phyloP scores from a whole-genome alignment of 208 protist genomes.

The Crithidia sp. region DNA sequence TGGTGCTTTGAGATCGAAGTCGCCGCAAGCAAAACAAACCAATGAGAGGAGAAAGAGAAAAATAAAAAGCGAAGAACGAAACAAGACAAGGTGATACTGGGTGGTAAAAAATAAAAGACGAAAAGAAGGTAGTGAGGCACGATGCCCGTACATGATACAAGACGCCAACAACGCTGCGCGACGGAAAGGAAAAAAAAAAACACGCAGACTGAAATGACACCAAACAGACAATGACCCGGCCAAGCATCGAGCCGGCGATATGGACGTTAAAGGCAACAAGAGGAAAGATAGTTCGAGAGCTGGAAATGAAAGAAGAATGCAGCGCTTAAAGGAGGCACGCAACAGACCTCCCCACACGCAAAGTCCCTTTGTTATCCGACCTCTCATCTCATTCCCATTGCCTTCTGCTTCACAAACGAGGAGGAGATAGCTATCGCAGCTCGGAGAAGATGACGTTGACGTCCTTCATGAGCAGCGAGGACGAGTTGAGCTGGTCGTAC shows the following conservation, averaged over 20 bases:
- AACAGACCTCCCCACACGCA: not conserved
- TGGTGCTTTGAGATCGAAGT: too few relatives aligned
- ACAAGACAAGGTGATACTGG: not conserved
- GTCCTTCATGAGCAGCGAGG: slow-evolving; percentile 86
- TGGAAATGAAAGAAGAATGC: too few relatives aligned
- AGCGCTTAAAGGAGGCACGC: too few relatives aligned
- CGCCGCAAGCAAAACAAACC: too few relatives aligned
- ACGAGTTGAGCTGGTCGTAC: slow-evolving; percentile 85
- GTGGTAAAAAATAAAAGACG: not conserved
- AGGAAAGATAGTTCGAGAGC: too few relatives aligned
- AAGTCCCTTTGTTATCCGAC: not conserved
- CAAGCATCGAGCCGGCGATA: not conserved
- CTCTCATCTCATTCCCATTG: not conserved
- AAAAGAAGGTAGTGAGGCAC: too few relatives aligned
- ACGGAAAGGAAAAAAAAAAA: not conserved
- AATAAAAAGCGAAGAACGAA: not conserved
- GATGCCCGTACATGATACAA: too few relatives aligned
- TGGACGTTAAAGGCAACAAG: not conserved
- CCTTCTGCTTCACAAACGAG: not conserved
- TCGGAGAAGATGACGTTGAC: slow-evolving; percentile 83
- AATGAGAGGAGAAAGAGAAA: not conserved
- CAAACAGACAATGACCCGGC: too few relatives aligned
- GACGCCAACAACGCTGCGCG: too few relatives aligned
- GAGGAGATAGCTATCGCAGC: slow-evolving; percentile 30
- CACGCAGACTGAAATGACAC: not conserved